phyloP scores from a whole-genome alignment of 495 filamentous ascomycete species.

The Xylaria palmicola region DNA sequence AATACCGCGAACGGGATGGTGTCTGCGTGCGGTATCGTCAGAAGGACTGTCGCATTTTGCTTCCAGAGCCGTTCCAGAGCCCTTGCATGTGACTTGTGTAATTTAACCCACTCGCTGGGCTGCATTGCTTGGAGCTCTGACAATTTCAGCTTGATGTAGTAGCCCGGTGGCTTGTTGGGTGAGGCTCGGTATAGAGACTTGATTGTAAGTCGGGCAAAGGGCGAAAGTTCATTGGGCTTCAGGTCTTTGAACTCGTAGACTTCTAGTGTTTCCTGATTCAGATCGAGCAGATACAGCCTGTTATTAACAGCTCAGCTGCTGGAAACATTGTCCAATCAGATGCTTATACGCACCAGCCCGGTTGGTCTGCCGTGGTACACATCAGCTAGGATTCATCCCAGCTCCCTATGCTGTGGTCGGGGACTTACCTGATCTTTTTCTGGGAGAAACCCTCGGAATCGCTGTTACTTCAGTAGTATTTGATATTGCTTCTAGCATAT shows the following conservation, averaged over 20 bases:
- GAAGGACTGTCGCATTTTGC: background rate
- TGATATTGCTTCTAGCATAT: constrained; percentile 3
- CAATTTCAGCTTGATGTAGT: constrained; percentile 8
- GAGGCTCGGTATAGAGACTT: background rate
- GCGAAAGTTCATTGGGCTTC: background rate
- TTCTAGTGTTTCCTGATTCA: constrained; percentile 1
- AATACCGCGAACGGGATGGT: background rate
- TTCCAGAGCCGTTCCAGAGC: background rate
- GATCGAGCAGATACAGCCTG: constrained; percentile 9
- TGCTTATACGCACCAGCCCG: background rate
- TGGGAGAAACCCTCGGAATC: background rate
- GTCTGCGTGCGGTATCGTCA: background rate
- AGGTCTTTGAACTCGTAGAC: constrained; percentile 6
- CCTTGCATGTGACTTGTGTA: background rate
- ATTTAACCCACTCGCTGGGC: background rate
- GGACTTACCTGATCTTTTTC: constrained; percentile 3
- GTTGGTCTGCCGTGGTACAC: background rate
- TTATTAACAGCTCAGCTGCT: background rate
- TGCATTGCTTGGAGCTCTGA: constrained; percentile 1
- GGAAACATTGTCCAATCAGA: background rate
- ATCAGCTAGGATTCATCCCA: background rate
- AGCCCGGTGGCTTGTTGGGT: background rate
- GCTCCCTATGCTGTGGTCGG: background rate
- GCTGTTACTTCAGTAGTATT: background rate
- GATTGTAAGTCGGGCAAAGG: background rate